Conservation (phyloP, 176 grass and related monocot genomes). For the Musa acuminata region DNA sequence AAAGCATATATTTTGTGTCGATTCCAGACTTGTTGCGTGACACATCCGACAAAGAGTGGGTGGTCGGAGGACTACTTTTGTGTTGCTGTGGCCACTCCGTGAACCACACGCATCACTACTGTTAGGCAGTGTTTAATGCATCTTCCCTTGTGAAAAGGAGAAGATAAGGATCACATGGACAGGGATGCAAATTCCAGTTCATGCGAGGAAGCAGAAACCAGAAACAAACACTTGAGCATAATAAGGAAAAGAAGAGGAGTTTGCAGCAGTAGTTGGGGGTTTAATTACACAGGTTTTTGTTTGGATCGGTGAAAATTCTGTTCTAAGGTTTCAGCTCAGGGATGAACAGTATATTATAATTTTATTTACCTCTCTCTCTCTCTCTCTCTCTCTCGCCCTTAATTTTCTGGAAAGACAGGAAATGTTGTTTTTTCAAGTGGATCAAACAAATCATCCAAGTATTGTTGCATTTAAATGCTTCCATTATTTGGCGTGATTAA, state of each 20-base stretch:
- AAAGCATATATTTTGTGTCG: neutral
- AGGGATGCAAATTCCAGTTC: neutral
- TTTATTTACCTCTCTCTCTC: neutral
- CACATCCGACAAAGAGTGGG: neutral
- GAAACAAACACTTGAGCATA: neutral
- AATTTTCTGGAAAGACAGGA: no score
- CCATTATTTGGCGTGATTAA: no score
- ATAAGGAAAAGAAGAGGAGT: neutral
- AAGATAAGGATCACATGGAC: neutral
- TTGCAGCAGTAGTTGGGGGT: neutral
- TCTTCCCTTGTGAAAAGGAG: neutral
- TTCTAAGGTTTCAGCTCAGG: constrained; percentile 7
- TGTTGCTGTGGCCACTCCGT: neutral
- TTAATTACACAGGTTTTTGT: neutral
- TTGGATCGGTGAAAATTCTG: neutral
- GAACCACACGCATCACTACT: neutral
- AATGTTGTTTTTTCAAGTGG: no score
- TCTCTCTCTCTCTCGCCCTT: no score
- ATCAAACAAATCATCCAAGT: no score
- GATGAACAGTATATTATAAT: constrained; percentile 15
- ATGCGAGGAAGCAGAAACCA: neutral
- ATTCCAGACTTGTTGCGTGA: neutral
- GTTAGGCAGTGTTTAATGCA: neutral
- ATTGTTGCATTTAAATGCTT: no score
- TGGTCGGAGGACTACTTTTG: neutral